Evolutionary conservation across 2,329 filamentous ascomycete genomes (phyloP).

Genomic region (Zopfia rhizophila): DNA sequence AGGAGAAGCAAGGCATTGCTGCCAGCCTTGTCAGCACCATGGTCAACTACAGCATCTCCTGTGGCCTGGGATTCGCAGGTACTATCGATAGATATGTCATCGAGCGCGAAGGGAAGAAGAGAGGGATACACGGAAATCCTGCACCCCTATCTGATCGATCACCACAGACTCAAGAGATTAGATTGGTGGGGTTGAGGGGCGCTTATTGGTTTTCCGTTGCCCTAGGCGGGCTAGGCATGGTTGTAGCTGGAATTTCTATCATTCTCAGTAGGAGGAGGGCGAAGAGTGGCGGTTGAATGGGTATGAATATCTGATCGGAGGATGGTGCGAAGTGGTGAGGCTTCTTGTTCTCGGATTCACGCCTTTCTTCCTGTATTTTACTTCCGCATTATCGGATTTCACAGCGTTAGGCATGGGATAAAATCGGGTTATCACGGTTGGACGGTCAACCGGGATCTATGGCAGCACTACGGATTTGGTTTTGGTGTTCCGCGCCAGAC

Average conservation of each 20-base stretch:
- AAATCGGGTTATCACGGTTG: no score
- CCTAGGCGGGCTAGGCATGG: slow-evolving; percentile 27
- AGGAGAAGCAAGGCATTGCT: slow-evolving; percentile 62
- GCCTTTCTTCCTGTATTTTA: no score
- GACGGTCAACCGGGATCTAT: no score
- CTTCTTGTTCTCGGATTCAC: no score
- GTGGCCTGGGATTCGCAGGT: slow-evolving; percentile 73
- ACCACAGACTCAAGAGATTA: slow-evolving; percentile 4
- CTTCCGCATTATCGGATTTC: no score
- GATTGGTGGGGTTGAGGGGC: slow-evolving; percentile 25
- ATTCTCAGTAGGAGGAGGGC: slow-evolving; percentile 21
- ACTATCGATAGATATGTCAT: slow-evolving; percentile 63
- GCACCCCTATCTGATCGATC: slow-evolving; percentile 19
- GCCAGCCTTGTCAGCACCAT: slow-evolving; percentile 70
- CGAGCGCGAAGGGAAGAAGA: slow-evolving; percentile 13
- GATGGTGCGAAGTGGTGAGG: no score
- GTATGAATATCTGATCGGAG: no score
- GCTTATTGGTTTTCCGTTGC: slow-evolving; percentile 28
- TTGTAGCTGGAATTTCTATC: slow-evolving; percentile 25
- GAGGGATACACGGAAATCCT: slow-evolving; percentile 10
- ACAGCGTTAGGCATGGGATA: no score
- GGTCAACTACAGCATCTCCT: slow-evolving; percentile 74
- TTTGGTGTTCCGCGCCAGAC: no score
- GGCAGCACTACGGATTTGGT: no score
- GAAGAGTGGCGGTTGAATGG: no score